Percentiles rank a stretch among this genome's conserved stretches.
phyloP scores from a whole-genome alignment of 371 early-diverging fungal genomes.

The Entomophthora muscae region DNA sequence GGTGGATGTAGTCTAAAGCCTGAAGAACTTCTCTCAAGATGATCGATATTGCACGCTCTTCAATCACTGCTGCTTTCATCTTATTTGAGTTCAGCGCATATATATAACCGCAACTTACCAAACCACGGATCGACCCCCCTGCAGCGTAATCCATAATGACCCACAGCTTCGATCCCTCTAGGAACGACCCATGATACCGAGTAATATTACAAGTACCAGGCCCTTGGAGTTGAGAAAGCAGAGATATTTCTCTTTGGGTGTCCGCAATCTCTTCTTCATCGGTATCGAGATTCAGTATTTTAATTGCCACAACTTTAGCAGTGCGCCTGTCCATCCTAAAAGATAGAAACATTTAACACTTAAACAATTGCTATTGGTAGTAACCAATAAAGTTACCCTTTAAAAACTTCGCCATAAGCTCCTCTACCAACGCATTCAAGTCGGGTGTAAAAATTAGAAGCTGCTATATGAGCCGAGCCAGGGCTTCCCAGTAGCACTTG shows the following conservation, averaged over 20 bases:
- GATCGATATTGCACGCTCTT: constrained; percentile 70
- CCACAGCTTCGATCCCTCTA: constrained; percentile 88
- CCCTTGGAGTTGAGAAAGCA: constrained; percentile 64
- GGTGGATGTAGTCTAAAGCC: constrained; percentile 85
- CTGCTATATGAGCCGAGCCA: neutral
- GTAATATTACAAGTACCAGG: constrained; percentile 81
- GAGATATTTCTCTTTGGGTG: constrained; percentile 81
- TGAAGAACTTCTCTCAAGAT: constrained; percentile 72
- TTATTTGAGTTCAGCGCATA: constrained; percentile 12
- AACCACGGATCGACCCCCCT: constrained; percentile 74
- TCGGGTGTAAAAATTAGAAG: constrained; percentile 14
- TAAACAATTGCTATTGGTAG: no score
- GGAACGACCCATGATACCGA: constrained; percentile 77
- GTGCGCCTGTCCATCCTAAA: constrained; percentile 44
- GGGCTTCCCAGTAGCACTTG: no score
- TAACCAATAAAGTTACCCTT: constrained; percentile 20
- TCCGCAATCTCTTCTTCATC: constrained; percentile 93
- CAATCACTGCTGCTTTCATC: constrained; percentile 73
- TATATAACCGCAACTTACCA: constrained; percentile 30
- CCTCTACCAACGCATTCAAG: constrained; percentile 42
- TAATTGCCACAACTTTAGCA: constrained; percentile 72
- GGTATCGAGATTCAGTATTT: constrained; percentile 88
- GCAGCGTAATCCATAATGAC: constrained; percentile 95
- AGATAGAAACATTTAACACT: neutral
- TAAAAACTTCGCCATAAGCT: constrained; percentile 46